Base-by-base conservation (phyloP, 306 rosid species). In the Begonia peltatifolia region DNA sequence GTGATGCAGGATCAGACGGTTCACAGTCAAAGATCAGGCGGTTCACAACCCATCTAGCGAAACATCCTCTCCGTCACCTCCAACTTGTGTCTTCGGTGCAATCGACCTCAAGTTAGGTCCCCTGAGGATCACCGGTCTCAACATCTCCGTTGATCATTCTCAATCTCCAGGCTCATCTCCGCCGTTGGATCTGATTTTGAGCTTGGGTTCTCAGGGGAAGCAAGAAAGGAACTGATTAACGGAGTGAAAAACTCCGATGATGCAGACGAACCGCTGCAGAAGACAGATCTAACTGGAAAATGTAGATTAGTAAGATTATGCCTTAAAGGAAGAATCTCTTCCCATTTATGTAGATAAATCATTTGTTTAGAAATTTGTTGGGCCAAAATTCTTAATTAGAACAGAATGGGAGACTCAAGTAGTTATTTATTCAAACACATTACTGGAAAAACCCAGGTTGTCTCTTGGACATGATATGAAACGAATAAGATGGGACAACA, bases 71-170 rank as follows among this genome's bases (percentile, higher is more conserved):
- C 23, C 38, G 23, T 3, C 23, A 20, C 23, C 23, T 20, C 47
- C 56, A 50, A 66, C 54, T 13, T 64, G 41, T 9, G 47, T n/a
- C 52, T 50, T 42, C 15, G 65, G 54, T 59, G 5, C 36, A 36
- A 41, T 41, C 17, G 35, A 11, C 25, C 46, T 41, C 14, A 14
- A 20, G 13, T 50, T 46, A 55, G 63, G 55, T 17, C 64, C 77
- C 43, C 15, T 2, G 1, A 68, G 65, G 53, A 56, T 79, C 59
- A 78, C 75, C 3, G 94, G 74, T 71, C 75, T 76, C 42, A 76
- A 79, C 70, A 4, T 66, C 13, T 60, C 64, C 0, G 3, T n/a
- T 0, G 71, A 69, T 6, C 71, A 61, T 46, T 6, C 51, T 5
- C 15, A 11, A 23, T 47, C 9, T 6, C 2, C 11, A 63, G 67